Percentiles rank a stretch among this genome's conserved stretches.
Evolutionary conservation across 2,329 filamentous ascomycete species (phyloP).

Genomic region (Fusarium anthophilum): DNA sequence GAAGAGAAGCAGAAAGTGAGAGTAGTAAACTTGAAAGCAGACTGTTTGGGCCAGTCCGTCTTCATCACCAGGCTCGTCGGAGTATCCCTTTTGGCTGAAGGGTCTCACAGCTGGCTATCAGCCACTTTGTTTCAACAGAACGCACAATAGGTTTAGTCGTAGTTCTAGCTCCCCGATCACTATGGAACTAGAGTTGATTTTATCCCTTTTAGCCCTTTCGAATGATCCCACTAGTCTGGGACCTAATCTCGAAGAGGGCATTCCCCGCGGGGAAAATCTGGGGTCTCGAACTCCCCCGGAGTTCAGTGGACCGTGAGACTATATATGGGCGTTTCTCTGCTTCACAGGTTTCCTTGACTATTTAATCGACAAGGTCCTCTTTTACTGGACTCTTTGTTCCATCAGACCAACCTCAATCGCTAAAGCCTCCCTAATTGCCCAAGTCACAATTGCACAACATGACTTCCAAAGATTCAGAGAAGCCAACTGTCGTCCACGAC

Average conservation of each 20-base stretch:
- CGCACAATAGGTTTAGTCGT: neutral
- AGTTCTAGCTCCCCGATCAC: neutral
- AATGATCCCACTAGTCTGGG: neutral
- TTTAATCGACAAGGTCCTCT: neutral
- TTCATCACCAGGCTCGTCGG: neutral
- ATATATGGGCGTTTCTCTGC: neutral
- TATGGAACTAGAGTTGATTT: too few relatives aligned
- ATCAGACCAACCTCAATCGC: neutral
- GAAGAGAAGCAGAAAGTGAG: neutral
- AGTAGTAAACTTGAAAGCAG: too few relatives aligned
- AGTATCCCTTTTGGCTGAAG: neutral
- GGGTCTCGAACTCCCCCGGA: neutral
- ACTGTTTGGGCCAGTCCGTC: neutral
- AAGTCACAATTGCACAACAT: neutral
- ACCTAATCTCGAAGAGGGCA: neutral
- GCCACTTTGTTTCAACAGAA: too few relatives aligned
- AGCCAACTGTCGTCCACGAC: neutral
- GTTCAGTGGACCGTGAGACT: neutral
- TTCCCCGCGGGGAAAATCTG: neutral
- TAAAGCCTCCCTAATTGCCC: neutral
- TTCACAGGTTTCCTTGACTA: neutral
- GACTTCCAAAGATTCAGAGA: neutral
- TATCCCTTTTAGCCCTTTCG: neutral
- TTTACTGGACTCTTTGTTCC: too few relatives aligned
- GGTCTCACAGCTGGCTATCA: neutral